Conservation (phyloP, 2,329 filamentous ascomycete species). For the Acrocalymma vagum region DNA sequence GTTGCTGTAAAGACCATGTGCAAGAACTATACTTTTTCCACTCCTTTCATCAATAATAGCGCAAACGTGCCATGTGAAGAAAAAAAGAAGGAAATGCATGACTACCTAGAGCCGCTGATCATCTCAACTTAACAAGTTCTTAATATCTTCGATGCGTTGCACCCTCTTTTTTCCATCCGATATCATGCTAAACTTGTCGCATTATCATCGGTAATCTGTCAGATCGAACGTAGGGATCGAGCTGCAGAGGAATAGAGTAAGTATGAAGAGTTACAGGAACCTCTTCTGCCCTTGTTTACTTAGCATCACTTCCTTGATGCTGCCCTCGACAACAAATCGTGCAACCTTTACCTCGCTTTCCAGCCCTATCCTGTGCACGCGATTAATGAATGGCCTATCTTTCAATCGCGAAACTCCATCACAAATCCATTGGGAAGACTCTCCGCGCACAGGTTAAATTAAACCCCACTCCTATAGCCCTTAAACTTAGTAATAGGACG, state of each 20-base stretch:
- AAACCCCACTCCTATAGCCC: constrained; percentile 89
- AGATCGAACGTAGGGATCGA: constrained; percentile 20
- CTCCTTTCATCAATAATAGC: too few relatives aligned
- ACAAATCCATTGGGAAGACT: constrained; percentile 98
- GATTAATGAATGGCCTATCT: constrained; percentile 96
- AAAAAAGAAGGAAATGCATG: too few relatives aligned
- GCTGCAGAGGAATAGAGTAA: too few relatives aligned
- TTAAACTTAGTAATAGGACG: constrained; percentile 81
- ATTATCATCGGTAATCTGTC: constrained; percentile 62
- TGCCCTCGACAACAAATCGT: constrained; percentile 85
- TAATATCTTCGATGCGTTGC: constrained; percentile 90
- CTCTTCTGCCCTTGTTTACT: constrained; percentile 92
- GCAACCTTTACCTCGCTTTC: constrained; percentile 83
- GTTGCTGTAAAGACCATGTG: too few relatives aligned
- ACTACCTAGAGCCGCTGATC: too few relatives aligned
- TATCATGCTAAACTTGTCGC: constrained; percentile 92
- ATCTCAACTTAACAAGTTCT: constrained; percentile 77
- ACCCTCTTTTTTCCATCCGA: constrained; percentile 88
- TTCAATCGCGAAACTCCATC: constrained; percentile 97
- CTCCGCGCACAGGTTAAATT: constrained; percentile 87
- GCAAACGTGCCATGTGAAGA: too few relatives aligned
- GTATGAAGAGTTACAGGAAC: constrained; percentile 74
- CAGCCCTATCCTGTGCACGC: constrained; percentile 97
- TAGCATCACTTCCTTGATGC: constrained; percentile 93
- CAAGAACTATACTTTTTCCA: too few relatives aligned